Conservation (phyloP, 1,139 yeast genomes). For the Geotrichum histeridarum region DNA sequence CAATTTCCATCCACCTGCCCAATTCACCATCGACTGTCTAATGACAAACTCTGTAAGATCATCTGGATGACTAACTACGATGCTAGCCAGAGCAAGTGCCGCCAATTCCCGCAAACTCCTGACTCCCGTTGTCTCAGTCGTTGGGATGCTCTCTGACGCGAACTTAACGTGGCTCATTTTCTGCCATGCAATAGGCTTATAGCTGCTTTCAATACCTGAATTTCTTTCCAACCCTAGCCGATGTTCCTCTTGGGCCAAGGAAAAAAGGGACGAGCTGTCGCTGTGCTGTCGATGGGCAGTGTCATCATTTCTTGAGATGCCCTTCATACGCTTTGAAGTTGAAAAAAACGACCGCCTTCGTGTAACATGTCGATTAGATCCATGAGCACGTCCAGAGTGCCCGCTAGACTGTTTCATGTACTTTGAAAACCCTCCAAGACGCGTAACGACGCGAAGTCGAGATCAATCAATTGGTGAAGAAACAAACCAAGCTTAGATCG, state of each 20-base stretch:
- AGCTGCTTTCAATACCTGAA: constrained; percentile 9
- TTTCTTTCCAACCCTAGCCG: constrained; percentile 10
- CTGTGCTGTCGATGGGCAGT: no score
- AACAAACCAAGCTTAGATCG: no score
- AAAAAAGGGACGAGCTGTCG: no score
- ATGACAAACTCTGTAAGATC: constrained; percentile 11
- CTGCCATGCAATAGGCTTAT: constrained; percentile 12
- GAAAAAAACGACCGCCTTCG: no score
- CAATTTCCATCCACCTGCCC: constrained; percentile 23
- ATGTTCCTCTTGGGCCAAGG: background rate
- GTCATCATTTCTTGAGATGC: no score
- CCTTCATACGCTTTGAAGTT: no score
- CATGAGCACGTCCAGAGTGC: no score
- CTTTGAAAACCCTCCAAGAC: no score
- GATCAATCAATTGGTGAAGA: no score
- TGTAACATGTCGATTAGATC: no score
- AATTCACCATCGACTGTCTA: constrained; percentile 4
- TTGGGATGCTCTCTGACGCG: background rate
- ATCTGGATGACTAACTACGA: constrained; percentile 9
- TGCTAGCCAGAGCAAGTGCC: constrained; percentile 4
- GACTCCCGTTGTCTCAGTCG: background rate
- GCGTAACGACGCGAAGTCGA: no score
- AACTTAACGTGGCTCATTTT: background rate
- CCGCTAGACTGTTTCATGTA: no score
- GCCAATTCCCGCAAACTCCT: constrained; percentile 9